Evolutionary conservation across 2,329 filamentous ascomycete genomes (phyloP), one percentile per base, ranked within the genome.

Genomic region (Pseudogymnoascus sp.): DNA sequence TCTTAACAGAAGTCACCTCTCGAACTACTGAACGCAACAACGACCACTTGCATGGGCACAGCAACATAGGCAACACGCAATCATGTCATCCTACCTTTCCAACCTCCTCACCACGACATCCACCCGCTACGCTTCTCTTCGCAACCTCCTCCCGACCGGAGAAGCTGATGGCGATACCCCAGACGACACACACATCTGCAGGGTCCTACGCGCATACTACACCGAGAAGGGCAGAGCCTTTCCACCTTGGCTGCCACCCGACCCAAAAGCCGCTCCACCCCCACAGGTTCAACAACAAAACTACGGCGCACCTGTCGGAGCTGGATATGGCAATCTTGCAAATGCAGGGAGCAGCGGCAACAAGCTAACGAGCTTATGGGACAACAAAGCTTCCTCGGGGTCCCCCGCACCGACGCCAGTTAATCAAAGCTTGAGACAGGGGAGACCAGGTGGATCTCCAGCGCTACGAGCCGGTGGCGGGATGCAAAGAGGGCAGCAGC

Each of bases 111-210:
- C 82, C 68, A 86, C 82, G 66, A 86, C 86, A 41, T 83, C 85
- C 62, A 86, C 85, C 55, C 83, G 85, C 70, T 84, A 88, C 72
- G 84, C 83, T 67, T 74, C 72, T 6, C 83, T 84, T 69, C 81
- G 87, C 61, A 88, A 88, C 65, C 86, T 91, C 65, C 85, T 93
- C 66, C 84, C 90, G 62, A 78, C 82, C 67, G 79, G 80, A 73
- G 86, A 89, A 67, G 79, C 81, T 69, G 87, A 88, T 75, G 87
- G 88, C 75, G 87, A 89, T 72, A 88, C 86, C 66, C 84, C 96
- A 76, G 93, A 97, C 78, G 91, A 96, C 78, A 96, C 92, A 2
- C 92, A 97, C 79, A 89, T 97, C 71, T 96, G 91, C 77, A 90
- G 95, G 70, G 92, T 96, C 37, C 85, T 99, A 25, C 89, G 95